phyloP scores from a whole-genome alignment of 768 basidiomycete species.

The Xanthoconium stramineum region DNA sequence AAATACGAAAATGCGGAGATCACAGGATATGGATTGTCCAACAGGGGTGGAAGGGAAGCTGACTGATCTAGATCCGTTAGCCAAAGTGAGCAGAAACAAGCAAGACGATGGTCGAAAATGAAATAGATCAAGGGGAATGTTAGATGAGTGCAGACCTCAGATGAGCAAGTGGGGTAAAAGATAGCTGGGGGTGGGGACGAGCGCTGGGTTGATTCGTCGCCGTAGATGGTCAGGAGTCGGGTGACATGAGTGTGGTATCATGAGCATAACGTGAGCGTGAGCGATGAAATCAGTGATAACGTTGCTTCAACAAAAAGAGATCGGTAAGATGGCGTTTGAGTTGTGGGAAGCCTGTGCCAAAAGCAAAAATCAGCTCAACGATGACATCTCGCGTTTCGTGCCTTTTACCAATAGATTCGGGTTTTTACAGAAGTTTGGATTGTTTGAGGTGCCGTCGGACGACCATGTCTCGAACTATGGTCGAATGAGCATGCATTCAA shows the following conservation, averaged over 20 bases:
- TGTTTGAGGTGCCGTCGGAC: conserved; percentile 74
- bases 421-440: conserved; percentile 50
- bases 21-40: not conserved
- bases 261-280: conserved; percentile 6
- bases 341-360: not conserved
- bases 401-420: conserved; percentile 8
- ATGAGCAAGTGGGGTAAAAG: not conserved
- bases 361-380: not conserved
- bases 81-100: not conserved
- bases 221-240: too few relatives aligned
- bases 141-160: not conserved
- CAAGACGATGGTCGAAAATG: conserved; percentile 1
- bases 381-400: not conserved
- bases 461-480: conserved; percentile 75
- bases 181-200: not conserved
- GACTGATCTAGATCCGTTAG: conserved; percentile 14
- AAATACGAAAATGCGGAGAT: too few relatives aligned
- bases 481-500: conserved; percentile 2
- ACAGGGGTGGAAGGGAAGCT: not conserved
- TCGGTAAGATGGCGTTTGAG: conserved; percentile 2
- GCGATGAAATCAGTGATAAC: conserved; percentile 13
- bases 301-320: conserved; percentile 9
- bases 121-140: not conserved
- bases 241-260: conserved; percentile 4
- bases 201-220: too few relatives aligned